Conservation (phyloP, 805 yeast genomes). For the Candida schatavii region DNA sequence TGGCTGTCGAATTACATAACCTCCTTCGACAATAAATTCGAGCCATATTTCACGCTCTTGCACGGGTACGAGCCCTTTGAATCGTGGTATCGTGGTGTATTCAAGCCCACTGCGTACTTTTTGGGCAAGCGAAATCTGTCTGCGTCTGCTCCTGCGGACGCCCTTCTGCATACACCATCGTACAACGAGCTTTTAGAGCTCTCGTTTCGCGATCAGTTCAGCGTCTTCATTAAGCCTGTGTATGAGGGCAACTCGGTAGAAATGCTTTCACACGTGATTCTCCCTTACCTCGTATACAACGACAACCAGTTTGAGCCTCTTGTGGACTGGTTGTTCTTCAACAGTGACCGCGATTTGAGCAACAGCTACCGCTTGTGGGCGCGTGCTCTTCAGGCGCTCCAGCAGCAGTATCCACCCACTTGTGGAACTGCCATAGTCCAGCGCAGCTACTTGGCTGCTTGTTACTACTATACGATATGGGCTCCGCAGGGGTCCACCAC, state of each 20-base stretch:
- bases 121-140: background rate
- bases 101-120: slow-evolving; percentile 18
- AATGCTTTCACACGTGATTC: slow-evolving; percentile 27
- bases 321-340: slow-evolving; percentile 21
- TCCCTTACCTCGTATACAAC: slow-evolving; percentile 24
- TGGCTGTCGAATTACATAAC: slow-evolving; percentile 18
- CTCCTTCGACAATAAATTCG: slow-evolving; percentile 15
- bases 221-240: slow-evolving; percentile 23
- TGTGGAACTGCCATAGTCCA: background rate
- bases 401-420: background rate
- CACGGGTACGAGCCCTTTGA: slow-evolving; percentile 15
- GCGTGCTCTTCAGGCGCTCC: background rate
- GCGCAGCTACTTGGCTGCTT: slow-evolving; percentile 17
- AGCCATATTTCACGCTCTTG: slow-evolving; percentile 12
- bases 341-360: background rate
- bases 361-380: slow-evolving; percentile 2
- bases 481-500: background rate
- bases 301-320: slow-evolving; percentile 22
- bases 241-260: slow-evolving; percentile 11
- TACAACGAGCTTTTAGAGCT: slow-evolving; percentile 23
- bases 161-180: slow-evolving; percentile 6
- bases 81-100: slow-evolving; percentile 26
- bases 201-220: slow-evolving; percentile 18
- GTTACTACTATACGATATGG: slow-evolving; percentile 20
- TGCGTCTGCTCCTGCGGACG: background rate